A percentile compares a stretch with the other conserved stretches of the same genome.
Conservation (phyloP, 768 basidiomycete genomes). For the Leccinellum rugosiceps region DNA sequence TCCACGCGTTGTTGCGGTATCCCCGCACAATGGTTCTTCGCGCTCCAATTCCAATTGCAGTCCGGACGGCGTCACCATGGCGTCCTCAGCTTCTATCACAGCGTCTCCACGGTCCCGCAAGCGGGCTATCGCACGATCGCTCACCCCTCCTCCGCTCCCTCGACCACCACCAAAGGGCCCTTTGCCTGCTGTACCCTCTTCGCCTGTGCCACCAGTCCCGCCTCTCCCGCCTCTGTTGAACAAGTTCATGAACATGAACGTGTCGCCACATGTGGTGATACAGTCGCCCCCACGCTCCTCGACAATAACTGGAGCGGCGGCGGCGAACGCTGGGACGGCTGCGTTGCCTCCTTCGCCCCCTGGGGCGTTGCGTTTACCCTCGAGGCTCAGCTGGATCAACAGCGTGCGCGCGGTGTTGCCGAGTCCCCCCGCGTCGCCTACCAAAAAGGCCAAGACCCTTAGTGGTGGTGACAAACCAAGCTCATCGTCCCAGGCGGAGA, state of each 20-base stretch:
- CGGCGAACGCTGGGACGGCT: slow-evolving; percentile 2
- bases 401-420: slow-evolving; percentile 25
- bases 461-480: not conserved
- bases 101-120: slow-evolving; percentile 19
- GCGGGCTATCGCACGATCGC: slow-evolving; percentile 23
- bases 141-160: slow-evolving; percentile 24
- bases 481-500: slow-evolving; percentile 9
- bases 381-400: slow-evolving; percentile 30
- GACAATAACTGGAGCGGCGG: not conserved
- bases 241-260: slow-evolving; percentile 10
- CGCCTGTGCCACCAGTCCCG: slow-evolving; percentile 21
- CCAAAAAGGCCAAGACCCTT: slow-evolving; percentile 3
- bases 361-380: slow-evolving; percentile 31
- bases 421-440: slow-evolving; percentile 31
- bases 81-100: not conserved
- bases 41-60: not conserved
- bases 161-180: slow-evolving; percentile 30
- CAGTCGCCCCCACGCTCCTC: slow-evolving; percentile 9
- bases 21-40: slow-evolving; percentile 2
- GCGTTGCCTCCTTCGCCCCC: slow-evolving; percentile 26
- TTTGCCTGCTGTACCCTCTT: slow-evolving; percentile 27
- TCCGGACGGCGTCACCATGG: not conserved
- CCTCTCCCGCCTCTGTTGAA: slow-evolving; percentile 25
- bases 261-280: not conserved
- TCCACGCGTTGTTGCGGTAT: slow-evolving; percentile 1